Evolutionary conservation across 805 yeast genomes (phyloP), one percentile per base, ranked within the genome.

Genomic region (Yarrowia alimentaria): DNA sequence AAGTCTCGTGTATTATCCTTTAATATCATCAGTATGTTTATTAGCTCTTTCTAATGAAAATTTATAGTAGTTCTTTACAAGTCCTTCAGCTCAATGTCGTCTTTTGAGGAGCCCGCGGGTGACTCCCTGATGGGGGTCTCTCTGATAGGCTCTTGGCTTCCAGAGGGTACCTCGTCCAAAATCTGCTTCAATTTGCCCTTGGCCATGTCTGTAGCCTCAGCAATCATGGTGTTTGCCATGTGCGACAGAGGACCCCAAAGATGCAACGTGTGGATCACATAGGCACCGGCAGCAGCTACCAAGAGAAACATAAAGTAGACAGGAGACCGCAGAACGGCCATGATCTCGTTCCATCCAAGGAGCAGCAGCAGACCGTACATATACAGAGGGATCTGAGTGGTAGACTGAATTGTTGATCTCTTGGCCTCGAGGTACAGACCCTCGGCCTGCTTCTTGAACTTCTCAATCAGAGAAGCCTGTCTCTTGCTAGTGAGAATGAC

Each of bases 281-380:
- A 87, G 1, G 75, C 62, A 1, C 78, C 83, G 0, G 85, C 86
- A 1, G 76, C 76, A 1, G 74, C 35, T 9, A 88, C 45, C 34
- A 90, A 63, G 1, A 77, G 59, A 42, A 89, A 64, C 30, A 66
- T 32, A 57, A 90, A 80, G 58, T 85, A 76, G n/a, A 91, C 60
- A 48, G 99, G 97, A 63, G 86, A 90, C 56, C 94, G 77, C 34
- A 93, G 62, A 13, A 93, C 78, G 8, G 93, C 83, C 84, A 89
- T 77, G 58, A 93, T 83, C 71, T 93, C 97, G 65, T 90, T 90
- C 96, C 96, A 93, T 8, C 99, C 99, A 17, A 93, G 71, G 3
- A 85, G 80, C 2, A 84, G 65, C 18, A 93, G 69, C 11, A 91
- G 61, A 9, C 79, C 68, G 68, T 87, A 89, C 53, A 93, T 79